These are phyloP conservation scores for Rhynchosporium secalis DNA, from an alignment of 2,329 filamentous ascomycete species.

Conservation along the genomic window DNA sequence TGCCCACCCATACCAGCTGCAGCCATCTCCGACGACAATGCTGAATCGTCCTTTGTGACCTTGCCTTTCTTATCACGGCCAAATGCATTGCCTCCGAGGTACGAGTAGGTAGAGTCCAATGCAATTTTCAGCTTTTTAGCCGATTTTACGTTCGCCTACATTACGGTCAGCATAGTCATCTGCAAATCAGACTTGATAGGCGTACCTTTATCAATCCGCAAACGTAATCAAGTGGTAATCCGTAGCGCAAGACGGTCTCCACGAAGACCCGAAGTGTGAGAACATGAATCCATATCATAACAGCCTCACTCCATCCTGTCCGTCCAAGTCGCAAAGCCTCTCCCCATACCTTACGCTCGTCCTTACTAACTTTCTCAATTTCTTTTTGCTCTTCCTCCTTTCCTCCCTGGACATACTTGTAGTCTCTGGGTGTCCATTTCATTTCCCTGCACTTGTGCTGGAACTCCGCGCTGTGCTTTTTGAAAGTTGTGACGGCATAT, in stretches of 20 bases:
- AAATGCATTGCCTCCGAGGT: constrained; percentile 92
- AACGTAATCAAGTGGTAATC: constrained; percentile 86
- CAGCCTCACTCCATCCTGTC: constrained; percentile 93
- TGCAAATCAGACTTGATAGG: not conserved
- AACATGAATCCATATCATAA: constrained; percentile 95
- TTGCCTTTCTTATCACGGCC: constrained; percentile 91
- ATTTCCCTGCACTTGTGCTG: constrained; percentile 88
- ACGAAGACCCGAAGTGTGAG: constrained; percentile 91
- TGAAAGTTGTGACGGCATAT: constrained; percentile 88
- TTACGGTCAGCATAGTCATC: constrained; percentile 26
- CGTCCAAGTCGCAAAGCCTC: constrained; percentile 84
- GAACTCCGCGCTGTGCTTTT: constrained; percentile 86
- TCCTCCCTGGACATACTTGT: constrained; percentile 88
- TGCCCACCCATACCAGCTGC: constrained; percentile 63
- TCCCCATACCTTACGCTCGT: constrained; percentile 90
- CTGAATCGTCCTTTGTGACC: constrained; percentile 84
- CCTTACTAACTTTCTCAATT: constrained; percentile 75
- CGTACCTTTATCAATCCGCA: constrained; percentile 81
- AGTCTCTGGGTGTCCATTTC: constrained; percentile 93
- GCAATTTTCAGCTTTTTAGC: constrained; percentile 76
- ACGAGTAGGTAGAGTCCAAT: constrained; percentile 83
- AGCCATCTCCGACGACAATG: constrained; percentile 79
- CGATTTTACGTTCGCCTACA: constrained; percentile 77
- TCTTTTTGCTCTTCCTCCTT: constrained; percentile 87
- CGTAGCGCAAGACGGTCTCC: constrained; percentile 95